Evolutionary conservation across 331 rosid species (phyloP).

Genomic region (Stylosanthes scabra): DNA sequence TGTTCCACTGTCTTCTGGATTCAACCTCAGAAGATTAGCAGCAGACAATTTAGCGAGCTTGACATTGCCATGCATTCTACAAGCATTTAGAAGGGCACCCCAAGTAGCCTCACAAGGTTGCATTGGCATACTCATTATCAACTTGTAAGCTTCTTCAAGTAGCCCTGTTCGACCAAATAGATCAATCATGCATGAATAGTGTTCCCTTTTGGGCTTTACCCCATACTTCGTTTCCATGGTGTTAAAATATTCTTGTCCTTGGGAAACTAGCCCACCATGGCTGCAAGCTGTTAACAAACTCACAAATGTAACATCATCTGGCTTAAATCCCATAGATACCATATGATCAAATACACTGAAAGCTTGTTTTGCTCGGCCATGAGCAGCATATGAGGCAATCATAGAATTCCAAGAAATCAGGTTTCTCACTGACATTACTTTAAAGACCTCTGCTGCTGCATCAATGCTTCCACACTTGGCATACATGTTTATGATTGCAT

Average conservation of each 20-base stretch:
- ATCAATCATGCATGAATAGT: constrained; percentile 82
- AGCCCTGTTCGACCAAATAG: constrained; percentile 70
- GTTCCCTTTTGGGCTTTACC: constrained; percentile 65
- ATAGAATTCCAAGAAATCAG: constrained; percentile 81
- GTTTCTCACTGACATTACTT: constrained; percentile 54
- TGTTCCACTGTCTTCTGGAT: constrained; percentile 72
- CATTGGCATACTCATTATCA: constrained; percentile 72
- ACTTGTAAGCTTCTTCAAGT: constrained; percentile 66
- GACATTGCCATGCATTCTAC: constrained; percentile 49
- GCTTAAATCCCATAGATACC: constrained; percentile 47
- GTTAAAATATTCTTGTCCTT: constrained; percentile 62
- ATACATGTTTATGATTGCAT: constrained; percentile 63
- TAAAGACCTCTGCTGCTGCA: constrained; percentile 58
- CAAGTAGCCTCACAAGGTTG: constrained; percentile 75
- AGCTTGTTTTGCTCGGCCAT: constrained; percentile 65
- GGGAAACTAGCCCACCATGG: constrained; percentile 64
- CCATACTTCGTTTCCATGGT: constrained; percentile 57
- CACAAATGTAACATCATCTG: constrained; percentile 69
- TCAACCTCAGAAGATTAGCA: constrained; percentile 57
- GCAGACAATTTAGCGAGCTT: constrained; percentile 51
- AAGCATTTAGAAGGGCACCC: constrained; percentile 79
- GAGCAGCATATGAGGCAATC: constrained; percentile 70
- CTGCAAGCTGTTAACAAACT: constrained; percentile 81
- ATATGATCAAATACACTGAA: constrained; percentile 60
- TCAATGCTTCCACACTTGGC: constrained; percentile 75